Evolutionary conservation across 1,284 basidiomycete species (phyloP).

Genomic region (Prillingera fragicola): DNA sequence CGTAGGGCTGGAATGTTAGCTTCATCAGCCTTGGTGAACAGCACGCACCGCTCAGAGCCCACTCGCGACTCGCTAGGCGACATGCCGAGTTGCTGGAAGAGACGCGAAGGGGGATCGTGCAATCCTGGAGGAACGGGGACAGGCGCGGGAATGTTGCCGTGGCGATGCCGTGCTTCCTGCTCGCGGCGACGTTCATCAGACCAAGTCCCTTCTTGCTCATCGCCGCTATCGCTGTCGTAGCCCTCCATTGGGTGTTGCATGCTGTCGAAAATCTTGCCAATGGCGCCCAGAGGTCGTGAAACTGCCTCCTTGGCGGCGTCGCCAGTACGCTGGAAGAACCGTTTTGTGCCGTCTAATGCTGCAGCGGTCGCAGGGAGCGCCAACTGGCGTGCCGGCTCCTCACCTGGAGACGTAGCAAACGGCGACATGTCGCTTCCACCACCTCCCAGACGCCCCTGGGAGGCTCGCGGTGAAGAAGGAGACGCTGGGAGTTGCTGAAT

Average conservation of each 20-base stretch:
- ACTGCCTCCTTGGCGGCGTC: conserved; percentile 61
- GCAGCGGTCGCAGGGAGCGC: conserved; percentile 58
- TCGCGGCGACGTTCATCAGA: background rate
- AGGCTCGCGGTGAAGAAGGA: conserved; percentile 21
- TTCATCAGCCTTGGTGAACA: too few relatives aligned
- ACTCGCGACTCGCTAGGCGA: conserved; percentile 8
- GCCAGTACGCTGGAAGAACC: conserved; percentile 77
- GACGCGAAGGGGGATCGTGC: conserved; percentile 12
- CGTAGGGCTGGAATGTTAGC: too few relatives aligned
- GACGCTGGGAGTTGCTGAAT: conserved; percentile 61
- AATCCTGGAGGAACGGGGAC: too few relatives aligned
- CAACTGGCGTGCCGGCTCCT: conserved; percentile 76
- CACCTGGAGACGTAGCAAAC: conserved; percentile 53
- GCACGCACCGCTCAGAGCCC: too few relatives aligned
- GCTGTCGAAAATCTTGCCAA: conserved; percentile 68
- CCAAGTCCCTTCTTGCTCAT: conserved; percentile 3
- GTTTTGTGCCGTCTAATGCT: conserved; percentile 65
- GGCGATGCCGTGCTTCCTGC: background rate
- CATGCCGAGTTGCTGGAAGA: conserved; percentile 17
- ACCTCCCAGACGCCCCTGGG: conserved; percentile 21
- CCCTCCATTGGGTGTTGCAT: conserved; percentile 53
- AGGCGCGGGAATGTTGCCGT: conserved; percentile 2
- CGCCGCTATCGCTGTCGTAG: conserved; percentile 20
- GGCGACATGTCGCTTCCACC: conserved; percentile 33
- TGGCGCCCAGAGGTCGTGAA: conserved; percentile 77